Evolutionary conservation across 2,329 filamentous ascomycete species (phyloP).

Genomic region (Trichophyton verrucosum): DNA sequence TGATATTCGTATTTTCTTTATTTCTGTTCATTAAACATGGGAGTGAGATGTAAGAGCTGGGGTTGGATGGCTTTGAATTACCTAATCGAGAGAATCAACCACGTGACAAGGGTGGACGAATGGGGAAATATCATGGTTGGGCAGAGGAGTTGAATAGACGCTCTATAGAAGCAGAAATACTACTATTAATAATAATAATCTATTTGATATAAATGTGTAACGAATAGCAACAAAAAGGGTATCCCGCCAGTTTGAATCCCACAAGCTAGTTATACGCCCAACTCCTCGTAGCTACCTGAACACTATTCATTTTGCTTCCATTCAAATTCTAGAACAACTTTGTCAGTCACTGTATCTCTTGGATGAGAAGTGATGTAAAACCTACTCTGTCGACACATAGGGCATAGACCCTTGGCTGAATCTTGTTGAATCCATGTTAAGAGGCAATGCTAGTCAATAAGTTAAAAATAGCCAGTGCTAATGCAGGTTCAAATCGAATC

Average conservation of each 20-base stretch:
- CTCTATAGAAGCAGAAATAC: no score
- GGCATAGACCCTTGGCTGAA: constrained; percentile 81
- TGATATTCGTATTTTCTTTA: background rate
- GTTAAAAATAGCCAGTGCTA: constrained; percentile 6
- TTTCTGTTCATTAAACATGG: no score
- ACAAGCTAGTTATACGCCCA: background rate
- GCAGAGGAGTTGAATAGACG: no score
- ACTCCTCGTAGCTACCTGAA: background rate
- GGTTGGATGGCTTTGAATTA: background rate
- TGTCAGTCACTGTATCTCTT: constrained; percentile 9
- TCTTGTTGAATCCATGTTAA: constrained; percentile 94
- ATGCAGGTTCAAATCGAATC: constrained; percentile 10
- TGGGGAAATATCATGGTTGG: no score
- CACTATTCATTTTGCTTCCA: constrained; percentile 34
- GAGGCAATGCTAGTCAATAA: constrained; percentile 65
- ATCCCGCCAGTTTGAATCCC: background rate
- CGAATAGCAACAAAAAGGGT: background rate
- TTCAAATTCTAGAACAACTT: constrained; percentile 36
- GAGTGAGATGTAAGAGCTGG: background rate
- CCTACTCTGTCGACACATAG: constrained; percentile 92
- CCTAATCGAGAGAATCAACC: background rate
- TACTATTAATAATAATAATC: no score
- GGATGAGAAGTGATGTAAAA: background rate
- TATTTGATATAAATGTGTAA: background rate
- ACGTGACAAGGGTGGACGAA: background rate